Conservation (phyloP, 108 stramenopile genomes). For the Pseudonitzschia multiseries region DNA sequence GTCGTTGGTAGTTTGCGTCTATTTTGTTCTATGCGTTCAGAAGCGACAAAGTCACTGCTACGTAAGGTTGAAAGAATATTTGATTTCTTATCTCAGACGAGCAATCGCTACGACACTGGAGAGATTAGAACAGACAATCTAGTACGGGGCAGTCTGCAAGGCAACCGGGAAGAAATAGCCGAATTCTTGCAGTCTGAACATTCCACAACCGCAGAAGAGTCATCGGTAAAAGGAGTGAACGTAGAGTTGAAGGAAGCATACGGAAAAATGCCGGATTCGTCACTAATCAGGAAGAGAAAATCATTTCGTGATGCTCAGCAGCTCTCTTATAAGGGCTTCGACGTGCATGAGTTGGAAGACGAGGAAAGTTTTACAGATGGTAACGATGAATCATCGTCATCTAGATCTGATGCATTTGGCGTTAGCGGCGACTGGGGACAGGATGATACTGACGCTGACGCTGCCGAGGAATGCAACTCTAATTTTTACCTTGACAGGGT, state of each 20-base stretch:
- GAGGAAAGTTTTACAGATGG: constrained; percentile 11
- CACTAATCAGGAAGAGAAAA: neutral
- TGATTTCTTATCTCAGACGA: constrained; percentile 11
- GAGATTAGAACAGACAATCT: neutral
- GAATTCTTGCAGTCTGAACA: neutral
- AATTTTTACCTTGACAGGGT: neutral
- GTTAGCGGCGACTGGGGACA: constrained; percentile 32
- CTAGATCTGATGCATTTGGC: constrained; percentile 22
- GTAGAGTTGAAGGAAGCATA: neutral
- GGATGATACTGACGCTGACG: neutral
- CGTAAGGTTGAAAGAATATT: constrained; percentile 12
- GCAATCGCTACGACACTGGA: constrained; percentile 14
- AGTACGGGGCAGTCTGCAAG: neutral
- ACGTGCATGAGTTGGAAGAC: constrained; percentile 7
- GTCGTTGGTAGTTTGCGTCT: constrained; percentile 2
- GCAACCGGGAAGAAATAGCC: neutral
- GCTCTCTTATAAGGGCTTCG: neutral
- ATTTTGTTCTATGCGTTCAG: constrained; percentile 14
- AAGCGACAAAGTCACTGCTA: neutral
- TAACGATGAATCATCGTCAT: constrained; percentile 1
- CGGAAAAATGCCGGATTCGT: neutral
- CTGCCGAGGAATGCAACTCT: neutral
- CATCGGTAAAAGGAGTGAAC: neutral
- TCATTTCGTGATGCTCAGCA: neutral
- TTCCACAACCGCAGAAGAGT: neutral